Evolutionary conservation across 352 stramenopile genomes (phyloP).

Genomic region (Pythium phragmitis): DNA sequence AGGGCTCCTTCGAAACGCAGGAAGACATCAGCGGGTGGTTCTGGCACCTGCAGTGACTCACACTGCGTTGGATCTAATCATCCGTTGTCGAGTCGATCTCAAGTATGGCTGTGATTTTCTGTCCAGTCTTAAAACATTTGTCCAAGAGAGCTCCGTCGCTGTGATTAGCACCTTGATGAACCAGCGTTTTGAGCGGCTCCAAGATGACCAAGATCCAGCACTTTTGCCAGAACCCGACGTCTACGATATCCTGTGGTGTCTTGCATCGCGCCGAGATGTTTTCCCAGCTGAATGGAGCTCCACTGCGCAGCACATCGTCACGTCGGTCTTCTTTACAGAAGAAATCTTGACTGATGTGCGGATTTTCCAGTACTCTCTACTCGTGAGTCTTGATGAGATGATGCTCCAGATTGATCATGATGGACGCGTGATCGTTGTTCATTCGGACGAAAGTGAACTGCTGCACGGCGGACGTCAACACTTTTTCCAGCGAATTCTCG

Average conservation of each 20-base stretch:
- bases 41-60: constrained; percentile 7
- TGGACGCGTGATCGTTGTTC: not conserved
- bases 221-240: constrained; percentile 10
- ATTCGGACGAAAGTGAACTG: not conserved
- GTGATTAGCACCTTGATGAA: constrained; percentile 15
- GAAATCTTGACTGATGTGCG: constrained; percentile 4
- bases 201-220: not conserved
- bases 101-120: constrained; percentile 19
- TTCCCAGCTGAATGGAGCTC: constrained; percentile 14
- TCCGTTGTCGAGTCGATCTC: constrained; percentile 15
- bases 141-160: constrained; percentile 1
- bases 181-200: constrained; percentile 19
- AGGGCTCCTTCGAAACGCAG: constrained; percentile 1
- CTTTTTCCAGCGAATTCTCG: constrained; percentile 6
- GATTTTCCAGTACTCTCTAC: constrained; percentile 17
- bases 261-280: not conserved
- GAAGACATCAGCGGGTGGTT: not conserved
- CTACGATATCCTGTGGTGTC: constrained; percentile 24
- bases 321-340: constrained; percentile 9
- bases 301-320: constrained; percentile 6
- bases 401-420: not conserved
- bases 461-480: not conserved
- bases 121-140: constrained; percentile 2
- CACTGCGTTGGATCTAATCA: constrained; percentile 10
- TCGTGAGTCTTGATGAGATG: constrained; percentile 3